Conservation (phyloP, 371 early-diverging fungal genomes). For the Mortierella sp. region DNA sequence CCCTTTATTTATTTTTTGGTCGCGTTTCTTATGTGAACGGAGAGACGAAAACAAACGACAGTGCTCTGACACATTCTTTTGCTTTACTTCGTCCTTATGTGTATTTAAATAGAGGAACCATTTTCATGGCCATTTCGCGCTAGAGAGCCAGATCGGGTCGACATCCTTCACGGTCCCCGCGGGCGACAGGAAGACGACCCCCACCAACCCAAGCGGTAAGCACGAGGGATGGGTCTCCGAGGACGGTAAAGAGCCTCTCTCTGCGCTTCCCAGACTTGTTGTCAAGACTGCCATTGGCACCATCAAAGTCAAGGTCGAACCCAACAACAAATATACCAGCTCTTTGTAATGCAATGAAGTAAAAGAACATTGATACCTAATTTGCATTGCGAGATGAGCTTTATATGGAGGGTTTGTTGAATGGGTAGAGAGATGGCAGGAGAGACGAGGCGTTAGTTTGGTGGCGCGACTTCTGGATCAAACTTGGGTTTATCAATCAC, state of each 20-base stretch:
- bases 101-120: background rate
- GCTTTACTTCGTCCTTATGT: background rate
- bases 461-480: too few species aligned
- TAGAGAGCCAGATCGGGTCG: background rate
- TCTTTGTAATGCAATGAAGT: background rate
- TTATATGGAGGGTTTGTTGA: too few species aligned
- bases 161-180: background rate
- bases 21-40: background rate
- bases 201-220: background rate
- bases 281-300: background rate
- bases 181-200: background rate
- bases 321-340: background rate
- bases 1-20: background rate
- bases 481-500: too few species aligned
- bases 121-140: background rate
- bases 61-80: background rate
- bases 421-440: too few species aligned
- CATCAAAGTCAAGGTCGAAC: slow-evolving; percentile 2
- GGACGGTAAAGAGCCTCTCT: background rate
- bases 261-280: background rate
- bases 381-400: too few species aligned
- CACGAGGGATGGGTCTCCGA: background rate
- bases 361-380: too few species aligned
- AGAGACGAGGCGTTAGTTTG: too few species aligned
- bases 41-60: background rate